phyloP scores from a whole-genome alignment of 495 filamentous ascomycete genomes.

The Achaetomiella virescens region DNA sequence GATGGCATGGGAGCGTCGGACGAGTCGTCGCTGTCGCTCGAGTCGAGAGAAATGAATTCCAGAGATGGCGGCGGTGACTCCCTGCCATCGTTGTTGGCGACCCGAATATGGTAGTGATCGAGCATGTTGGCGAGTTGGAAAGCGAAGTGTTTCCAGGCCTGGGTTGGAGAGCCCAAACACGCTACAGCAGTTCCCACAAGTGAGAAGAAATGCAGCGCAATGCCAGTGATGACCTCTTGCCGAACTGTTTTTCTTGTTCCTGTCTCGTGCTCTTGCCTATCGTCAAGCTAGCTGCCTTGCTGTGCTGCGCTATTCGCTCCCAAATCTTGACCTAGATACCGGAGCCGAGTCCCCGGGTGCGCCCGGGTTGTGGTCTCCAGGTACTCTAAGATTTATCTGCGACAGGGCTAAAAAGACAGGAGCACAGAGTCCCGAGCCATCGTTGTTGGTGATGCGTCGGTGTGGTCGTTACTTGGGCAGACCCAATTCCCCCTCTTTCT shows the following conservation, averaged over 20 bases:
- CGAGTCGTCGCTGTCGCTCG: not conserved
- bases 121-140: slow-evolving; percentile 1
- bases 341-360: slow-evolving; percentile 5
- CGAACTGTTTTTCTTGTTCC: slow-evolving; percentile 37
- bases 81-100: not conserved
- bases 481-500: slow-evolving; percentile 24
- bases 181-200: slow-evolving; percentile 31
- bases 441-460: slow-evolving; percentile 4
- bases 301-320: slow-evolving; percentile 46
- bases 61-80: not conserved
- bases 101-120: not conserved
- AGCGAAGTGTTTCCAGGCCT: not conserved
- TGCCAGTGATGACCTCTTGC: slow-evolving; percentile 28
- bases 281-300: slow-evolving; percentile 49
- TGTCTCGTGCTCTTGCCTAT: slow-evolving; percentile 53
- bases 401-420: slow-evolving; percentile 43
- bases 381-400: slow-evolving; percentile 42
- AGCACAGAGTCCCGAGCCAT: slow-evolving; percentile 28
- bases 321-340: slow-evolving; percentile 33
- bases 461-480: not conserved
- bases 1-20: not conserved
- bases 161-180: slow-evolving; percentile 6
- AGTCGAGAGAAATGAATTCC: slow-evolving; percentile 13
- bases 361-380: slow-evolving; percentile 23
- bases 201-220: slow-evolving; percentile 31